Conservation (phyloP, 192 early-diverging fungal genomes). For the Coemansia asiatica region DNA sequence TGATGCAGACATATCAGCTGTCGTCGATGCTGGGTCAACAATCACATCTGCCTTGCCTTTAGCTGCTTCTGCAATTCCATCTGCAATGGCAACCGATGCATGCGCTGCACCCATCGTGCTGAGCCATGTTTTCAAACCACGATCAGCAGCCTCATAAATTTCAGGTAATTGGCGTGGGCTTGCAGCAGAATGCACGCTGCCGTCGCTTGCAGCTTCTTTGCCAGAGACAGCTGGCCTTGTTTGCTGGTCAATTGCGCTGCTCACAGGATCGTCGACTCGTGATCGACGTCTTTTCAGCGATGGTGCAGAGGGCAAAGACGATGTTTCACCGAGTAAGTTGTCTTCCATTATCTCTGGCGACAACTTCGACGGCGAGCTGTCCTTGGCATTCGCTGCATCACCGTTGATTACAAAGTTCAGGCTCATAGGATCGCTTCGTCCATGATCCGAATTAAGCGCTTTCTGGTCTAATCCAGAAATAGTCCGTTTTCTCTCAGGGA, state of each 20-base stretch:
- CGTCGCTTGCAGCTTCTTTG: not conserved
- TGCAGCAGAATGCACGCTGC: not conserved
- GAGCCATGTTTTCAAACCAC: slow-evolving; percentile 40
- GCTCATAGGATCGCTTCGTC: slow-evolving; percentile 26
- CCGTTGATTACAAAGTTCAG: slow-evolving; percentile 42
- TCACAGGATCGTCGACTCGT: not conserved
- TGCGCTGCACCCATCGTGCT: slow-evolving; percentile 23
- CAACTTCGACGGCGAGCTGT: not conserved
- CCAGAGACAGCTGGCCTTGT: not conserved
- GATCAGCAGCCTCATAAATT: slow-evolving; percentile 33
- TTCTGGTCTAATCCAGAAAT: not conserved
- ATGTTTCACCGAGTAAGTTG: not conserved
- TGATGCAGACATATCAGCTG: not conserved
- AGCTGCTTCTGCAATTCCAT: not conserved
- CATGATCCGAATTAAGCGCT: not conserved
- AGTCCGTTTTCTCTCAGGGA: slow-evolving; percentile 1
- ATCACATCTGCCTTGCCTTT: not conserved
- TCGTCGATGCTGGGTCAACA: not conserved
- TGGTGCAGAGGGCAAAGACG: not conserved
- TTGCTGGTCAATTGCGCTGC: not conserved
- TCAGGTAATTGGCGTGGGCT: slow-evolving; percentile 11
- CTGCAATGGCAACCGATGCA: slow-evolving; percentile 15
- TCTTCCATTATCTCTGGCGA: not conserved
- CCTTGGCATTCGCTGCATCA: not conserved
- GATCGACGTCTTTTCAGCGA: not conserved